Percentiles rank a stretch among this genome's conserved stretches.
Conservation (phyloP, 2,329 filamentous ascomycete species). For the Colletotrichum sojae region DNA sequence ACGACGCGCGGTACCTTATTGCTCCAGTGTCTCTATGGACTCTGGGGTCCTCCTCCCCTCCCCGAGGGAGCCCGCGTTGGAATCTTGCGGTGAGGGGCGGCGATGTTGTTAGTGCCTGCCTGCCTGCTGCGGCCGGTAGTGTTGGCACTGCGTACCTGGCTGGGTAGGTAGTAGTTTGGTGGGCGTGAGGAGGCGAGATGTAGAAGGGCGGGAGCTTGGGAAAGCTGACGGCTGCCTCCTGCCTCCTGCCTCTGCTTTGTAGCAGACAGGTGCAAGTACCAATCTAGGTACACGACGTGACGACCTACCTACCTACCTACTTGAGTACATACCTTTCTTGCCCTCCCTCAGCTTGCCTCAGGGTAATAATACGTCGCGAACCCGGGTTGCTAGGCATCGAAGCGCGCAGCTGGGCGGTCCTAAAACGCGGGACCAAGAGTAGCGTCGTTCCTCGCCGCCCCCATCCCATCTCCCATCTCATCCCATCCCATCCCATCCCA, state of each 20-base stretch:
- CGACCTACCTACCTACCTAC: neutral
- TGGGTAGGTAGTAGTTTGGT: neutral
- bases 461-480: no score
- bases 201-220: neutral
- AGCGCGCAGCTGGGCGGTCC: constrained; percentile 17
- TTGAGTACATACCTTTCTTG: neutral
- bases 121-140: constrained; percentile 1
- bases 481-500: no score
- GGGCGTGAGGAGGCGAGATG: neutral
- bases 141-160: neutral
- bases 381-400: constrained; percentile 24
- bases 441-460: no score
- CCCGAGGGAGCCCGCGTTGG: neutral
- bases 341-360: neutral
- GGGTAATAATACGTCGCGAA: constrained; percentile 20
- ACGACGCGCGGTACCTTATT: no score
- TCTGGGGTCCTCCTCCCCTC: constrained; percentile 1
- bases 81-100: constrained; percentile 16
- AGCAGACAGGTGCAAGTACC: no score
- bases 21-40: no score
- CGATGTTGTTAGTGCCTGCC: neutral
- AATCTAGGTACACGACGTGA: no score
- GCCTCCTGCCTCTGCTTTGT: no score
- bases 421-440: neutral
- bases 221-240: constrained; percentile 34